Evolutionary conservation across 2,329 filamentous ascomycete genomes (phyloP).

Genomic region (Cladophialophora immunda): DNA sequence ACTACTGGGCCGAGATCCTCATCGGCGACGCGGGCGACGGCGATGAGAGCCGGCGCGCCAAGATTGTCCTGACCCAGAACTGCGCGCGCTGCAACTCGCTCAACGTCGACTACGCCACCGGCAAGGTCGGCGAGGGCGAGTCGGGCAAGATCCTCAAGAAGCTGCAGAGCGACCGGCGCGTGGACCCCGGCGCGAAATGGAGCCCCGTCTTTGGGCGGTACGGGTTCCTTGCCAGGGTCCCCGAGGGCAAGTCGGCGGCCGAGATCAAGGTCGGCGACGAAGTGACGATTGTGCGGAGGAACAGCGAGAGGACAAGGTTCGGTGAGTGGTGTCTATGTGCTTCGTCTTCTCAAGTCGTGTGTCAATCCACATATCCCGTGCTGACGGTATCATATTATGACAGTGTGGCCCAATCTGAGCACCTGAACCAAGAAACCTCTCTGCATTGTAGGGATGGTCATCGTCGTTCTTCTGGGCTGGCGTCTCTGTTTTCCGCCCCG

Average conservation of each 20-base stretch:
- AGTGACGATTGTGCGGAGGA: constrained; percentile 61
- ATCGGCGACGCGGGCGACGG: constrained; percentile 45
- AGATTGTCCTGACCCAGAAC: constrained; percentile 71
- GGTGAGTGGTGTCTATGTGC: constrained; percentile 55
- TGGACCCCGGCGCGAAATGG: constrained; percentile 73
- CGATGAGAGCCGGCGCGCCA: constrained; percentile 28
- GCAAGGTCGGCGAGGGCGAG: constrained; percentile 65
- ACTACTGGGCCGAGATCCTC: constrained; percentile 73
- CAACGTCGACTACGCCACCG: constrained; percentile 76
- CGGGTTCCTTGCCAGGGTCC: constrained; percentile 62
- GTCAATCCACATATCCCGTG: background rate
- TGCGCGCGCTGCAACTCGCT: constrained; percentile 74
- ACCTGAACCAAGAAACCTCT: constrained; percentile 17
- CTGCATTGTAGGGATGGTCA: background rate
- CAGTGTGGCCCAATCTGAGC: constrained; percentile 37
- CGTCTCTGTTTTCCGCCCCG: background rate
- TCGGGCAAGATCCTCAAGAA: constrained; percentile 72
- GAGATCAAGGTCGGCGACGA: constrained; percentile 64
- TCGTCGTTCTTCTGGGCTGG: background rate
- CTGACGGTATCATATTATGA: background rate
- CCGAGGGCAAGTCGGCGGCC: constrained; percentile 45
- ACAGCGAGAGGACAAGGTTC: constrained; percentile 62
- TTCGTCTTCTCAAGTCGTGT: background rate
- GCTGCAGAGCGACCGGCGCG: constrained; percentile 73
- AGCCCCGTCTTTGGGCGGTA: constrained; percentile 78